phyloP scores from a whole-genome alignment of 495 filamentous ascomycete species.

The Delitschia confertaspora region DNA sequence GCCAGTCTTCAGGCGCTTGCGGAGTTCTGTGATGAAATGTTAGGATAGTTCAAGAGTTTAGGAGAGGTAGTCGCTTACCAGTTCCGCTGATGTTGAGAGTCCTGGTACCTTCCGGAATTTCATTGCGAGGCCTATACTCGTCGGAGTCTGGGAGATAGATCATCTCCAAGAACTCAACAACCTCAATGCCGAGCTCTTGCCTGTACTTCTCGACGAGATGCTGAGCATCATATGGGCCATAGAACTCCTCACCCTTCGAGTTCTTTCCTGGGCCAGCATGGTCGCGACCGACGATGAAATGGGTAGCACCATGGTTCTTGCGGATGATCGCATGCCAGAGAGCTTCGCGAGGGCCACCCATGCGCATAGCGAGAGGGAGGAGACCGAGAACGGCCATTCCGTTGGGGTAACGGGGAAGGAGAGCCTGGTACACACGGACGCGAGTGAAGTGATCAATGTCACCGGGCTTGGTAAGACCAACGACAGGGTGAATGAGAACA shows the following conservation, averaged over 20 bases:
- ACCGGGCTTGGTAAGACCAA: conserved; percentile 95
- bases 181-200: conserved; percentile 92
- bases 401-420: conserved; percentile 95
- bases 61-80: conserved; percentile 24
- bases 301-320: conserved; percentile 97
- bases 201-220: conserved; percentile 94
- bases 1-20: conserved; percentile 76
- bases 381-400: conserved; percentile 98
- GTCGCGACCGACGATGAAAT: conserved; percentile 98
- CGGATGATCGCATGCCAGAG: conserved; percentile 99
- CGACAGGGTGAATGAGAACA: conserved; percentile 97
- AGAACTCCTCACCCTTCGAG: conserved; percentile 92
- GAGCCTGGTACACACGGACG: conserved; percentile 94
- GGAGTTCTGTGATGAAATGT: conserved; percentile 53
- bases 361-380: conserved; percentile 93
- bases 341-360: conserved; percentile 96
- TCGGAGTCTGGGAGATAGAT: conserved; percentile 95
- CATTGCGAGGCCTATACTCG: conserved; percentile 86
- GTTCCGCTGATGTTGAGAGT: conserved; percentile 97
- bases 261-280: conserved; percentile 97
- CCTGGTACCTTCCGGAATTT: conserved; percentile 72
- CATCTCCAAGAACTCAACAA: conserved; percentile 99
- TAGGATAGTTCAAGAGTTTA: neutral
- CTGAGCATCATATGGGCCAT: conserved; percentile 98
- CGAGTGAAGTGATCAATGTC: conserved; percentile 99